Evolutionary conservation across 176 grass and related monocot genomes (phyloP).

Genomic region (Aegilops tauschii): DNA sequence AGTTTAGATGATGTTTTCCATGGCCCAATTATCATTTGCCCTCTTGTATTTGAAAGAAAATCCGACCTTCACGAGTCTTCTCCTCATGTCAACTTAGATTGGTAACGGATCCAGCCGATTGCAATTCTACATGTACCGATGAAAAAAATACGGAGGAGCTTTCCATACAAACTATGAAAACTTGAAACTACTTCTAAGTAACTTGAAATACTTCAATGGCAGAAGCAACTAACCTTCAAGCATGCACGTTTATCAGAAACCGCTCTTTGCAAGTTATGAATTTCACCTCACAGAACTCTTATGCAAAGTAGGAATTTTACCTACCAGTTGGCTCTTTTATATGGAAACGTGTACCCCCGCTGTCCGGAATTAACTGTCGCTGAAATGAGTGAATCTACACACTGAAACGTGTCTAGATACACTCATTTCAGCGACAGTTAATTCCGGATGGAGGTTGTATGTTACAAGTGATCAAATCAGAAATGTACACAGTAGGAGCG

Average conservation of each 20-base stretch:
- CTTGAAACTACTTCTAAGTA: neutral
- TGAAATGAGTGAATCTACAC: too few relatives aligned
- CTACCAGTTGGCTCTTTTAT: neutral
- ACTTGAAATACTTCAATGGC: neutral
- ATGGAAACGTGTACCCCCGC: neutral
- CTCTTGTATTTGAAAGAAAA: neutral
- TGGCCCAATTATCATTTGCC: neutral
- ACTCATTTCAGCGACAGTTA: too few relatives aligned
- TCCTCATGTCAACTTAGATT: neutral
- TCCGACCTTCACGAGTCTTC: neutral
- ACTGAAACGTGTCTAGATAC: too few relatives aligned
- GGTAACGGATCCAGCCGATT: neutral
- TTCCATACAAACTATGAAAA: neutral
- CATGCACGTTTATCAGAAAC: neutral
- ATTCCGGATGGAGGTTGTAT: too few relatives aligned
- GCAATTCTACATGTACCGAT: neutral
- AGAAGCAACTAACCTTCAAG: neutral
- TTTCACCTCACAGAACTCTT: neutral
- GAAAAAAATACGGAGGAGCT: neutral
- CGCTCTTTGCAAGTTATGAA: neutral
- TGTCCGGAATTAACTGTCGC: too few relatives aligned
- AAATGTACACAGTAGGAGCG: neutral
- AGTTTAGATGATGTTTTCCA: neutral
- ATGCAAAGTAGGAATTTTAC: neutral
- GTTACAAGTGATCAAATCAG: neutral